Percentiles rank a stretch among this genome's conserved stretches.
Conservation (phyloP, 2,329 filamentous ascomycete species). For the Metarhizium guizhouense region DNA sequence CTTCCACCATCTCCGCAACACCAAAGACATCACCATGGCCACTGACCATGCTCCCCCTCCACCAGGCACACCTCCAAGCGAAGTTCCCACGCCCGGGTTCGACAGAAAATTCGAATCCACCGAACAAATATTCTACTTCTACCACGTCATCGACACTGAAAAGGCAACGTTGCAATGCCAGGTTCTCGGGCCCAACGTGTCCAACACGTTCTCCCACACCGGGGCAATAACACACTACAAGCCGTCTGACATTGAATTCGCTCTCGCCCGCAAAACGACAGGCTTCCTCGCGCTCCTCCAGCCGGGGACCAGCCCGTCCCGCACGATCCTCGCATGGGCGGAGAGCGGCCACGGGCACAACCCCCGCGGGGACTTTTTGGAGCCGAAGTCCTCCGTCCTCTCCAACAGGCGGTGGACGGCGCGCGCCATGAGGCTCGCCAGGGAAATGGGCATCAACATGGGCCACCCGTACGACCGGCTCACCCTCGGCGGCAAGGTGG, state of each 20-base stretch:
- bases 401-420: constrained; percentile 22
- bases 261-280: constrained; percentile 20
- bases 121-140: constrained; percentile 19
- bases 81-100: constrained; percentile 8
- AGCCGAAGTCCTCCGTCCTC: constrained; percentile 14
- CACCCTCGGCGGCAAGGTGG: not conserved
- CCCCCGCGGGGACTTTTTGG: constrained; percentile 19
- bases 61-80: too few species aligned
- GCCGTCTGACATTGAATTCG: not conserved
- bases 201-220: constrained; percentile 19
- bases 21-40: not conserved
- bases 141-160: constrained; percentile 19
- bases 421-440: constrained; percentile 20
- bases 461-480: constrained; percentile 18
- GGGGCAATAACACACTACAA: constrained; percentile 9
- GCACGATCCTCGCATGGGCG: constrained; percentile 21
- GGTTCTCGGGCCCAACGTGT: constrained; percentile 23
- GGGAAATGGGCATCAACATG: constrained; percentile 20
- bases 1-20: too few species aligned
- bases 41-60: not conserved
- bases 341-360: constrained; percentile 25
- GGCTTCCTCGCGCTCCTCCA: constrained; percentile 22
- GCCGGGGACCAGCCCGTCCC: constrained; percentile 3
- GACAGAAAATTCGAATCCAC: constrained; percentile 12
- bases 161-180: constrained; percentile 17